These are phyloP conservation scores for Hemileccinum impolitum DNA, from an alignment of 768 basidiomycete genomes.

Conservation along the genomic window DNA sequence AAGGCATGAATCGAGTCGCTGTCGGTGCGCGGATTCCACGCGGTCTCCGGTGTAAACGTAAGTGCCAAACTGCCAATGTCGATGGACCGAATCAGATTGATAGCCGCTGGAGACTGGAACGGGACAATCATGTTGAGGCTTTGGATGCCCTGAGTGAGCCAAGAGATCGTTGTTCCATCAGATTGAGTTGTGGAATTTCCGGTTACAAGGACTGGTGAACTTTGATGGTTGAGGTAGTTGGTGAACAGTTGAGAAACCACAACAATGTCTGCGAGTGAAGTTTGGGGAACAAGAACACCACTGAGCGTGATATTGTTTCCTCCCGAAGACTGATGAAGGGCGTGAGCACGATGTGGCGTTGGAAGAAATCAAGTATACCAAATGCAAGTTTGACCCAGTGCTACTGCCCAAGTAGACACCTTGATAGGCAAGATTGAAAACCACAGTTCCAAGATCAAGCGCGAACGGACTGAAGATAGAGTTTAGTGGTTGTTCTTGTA, in stretches of 20 bases:
- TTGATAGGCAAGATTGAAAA: slow-evolving; percentile 59
- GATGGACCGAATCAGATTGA: slow-evolving; percentile 65
- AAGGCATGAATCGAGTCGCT: slow-evolving; percentile 59
- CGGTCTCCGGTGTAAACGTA: slow-evolving; percentile 46
- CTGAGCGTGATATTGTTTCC: slow-evolving; percentile 55
- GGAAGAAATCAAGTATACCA: slow-evolving; percentile 36
- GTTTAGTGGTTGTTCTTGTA: slow-evolving; percentile 1
- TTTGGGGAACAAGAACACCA: slow-evolving; percentile 56
- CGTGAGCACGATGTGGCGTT: neutral
- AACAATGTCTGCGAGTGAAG: slow-evolving; percentile 40
- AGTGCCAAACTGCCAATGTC: slow-evolving; percentile 58
- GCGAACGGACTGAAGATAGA: slow-evolving; percentile 51
- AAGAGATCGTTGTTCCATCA: slow-evolving; percentile 56
- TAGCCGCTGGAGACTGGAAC: slow-evolving; percentile 47
- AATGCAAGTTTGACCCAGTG: slow-evolving; percentile 44
- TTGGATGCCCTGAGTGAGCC: slow-evolving; percentile 62
- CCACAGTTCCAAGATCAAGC: slow-evolving; percentile 64
- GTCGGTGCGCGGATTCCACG: slow-evolving; percentile 57
- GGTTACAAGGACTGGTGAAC: slow-evolving; percentile 54
- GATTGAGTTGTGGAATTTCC: slow-evolving; percentile 57
- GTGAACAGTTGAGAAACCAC: slow-evolving; percentile 64
- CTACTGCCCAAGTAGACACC: slow-evolving; percentile 56
- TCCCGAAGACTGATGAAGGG: slow-evolving; percentile 42
- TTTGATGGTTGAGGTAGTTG: slow-evolving; percentile 63
- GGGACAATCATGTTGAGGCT: slow-evolving; percentile 60